Conservation (phyloP, 2,329 filamentous ascomycete species). For the Arthroderma uncinatum region DNA sequence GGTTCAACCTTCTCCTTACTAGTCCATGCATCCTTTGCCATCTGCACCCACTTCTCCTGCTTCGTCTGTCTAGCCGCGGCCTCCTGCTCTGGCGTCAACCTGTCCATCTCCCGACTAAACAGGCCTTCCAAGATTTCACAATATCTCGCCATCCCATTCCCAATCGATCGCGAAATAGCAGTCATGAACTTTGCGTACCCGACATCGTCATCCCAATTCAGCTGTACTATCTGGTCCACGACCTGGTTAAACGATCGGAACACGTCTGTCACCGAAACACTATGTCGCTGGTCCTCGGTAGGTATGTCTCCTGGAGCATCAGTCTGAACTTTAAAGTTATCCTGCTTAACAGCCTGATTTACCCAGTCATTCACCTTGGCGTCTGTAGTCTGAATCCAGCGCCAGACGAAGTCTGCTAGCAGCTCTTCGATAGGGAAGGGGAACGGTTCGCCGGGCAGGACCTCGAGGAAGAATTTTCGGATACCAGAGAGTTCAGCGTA, state of each 20-base stretch:
- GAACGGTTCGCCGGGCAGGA: slow-evolving; percentile 60
- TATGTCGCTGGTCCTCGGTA: slow-evolving; percentile 75
- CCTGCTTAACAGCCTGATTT: slow-evolving; percentile 81
- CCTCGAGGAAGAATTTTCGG: slow-evolving; percentile 65
- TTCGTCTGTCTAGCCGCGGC: slow-evolving; percentile 65
- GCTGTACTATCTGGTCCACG: slow-evolving; percentile 70
- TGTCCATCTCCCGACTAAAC: slow-evolving; percentile 87
- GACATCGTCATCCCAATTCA: slow-evolving; percentile 87
- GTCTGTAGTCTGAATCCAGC: slow-evolving; percentile 79
- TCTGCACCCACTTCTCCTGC: slow-evolving; percentile 85
- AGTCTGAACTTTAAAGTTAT: slow-evolving; percentile 66
- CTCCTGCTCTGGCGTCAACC: slow-evolving; percentile 76
- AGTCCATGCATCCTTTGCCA: slow-evolving; percentile 86
- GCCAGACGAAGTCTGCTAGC: slow-evolving; percentile 87
- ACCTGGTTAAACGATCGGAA: slow-evolving; percentile 91
- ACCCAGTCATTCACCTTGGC: slow-evolving; percentile 70
- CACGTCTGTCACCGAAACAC: slow-evolving; percentile 82
- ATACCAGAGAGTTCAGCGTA: slow-evolving; percentile 83
- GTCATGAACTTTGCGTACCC: slow-evolving; percentile 98
- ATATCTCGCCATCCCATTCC: slow-evolving; percentile 71
- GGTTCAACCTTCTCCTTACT: slow-evolving; percentile 89
- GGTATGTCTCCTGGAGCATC: slow-evolving; percentile 52
- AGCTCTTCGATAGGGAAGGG: slow-evolving; percentile 78
- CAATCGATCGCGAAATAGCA: slow-evolving; percentile 71
- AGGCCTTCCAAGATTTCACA: slow-evolving; percentile 80